Conservation (phyloP, 2,329 filamentous ascomycete genomes). For the Dactylonectria macrodidyma region DNA sequence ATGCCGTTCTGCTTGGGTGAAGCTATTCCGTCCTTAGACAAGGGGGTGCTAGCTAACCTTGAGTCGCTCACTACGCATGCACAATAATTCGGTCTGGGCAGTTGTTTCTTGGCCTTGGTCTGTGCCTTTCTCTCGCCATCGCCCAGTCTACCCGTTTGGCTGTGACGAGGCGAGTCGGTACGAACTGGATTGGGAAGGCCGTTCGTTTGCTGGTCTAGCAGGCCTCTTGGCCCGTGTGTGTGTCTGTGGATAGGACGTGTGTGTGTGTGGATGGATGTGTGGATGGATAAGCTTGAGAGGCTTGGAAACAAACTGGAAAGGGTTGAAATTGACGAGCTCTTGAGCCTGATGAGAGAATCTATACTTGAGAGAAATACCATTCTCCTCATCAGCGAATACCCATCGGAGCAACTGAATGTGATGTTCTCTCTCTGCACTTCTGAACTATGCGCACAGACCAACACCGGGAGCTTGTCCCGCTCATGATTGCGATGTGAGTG, state of each 20-base stretch:
- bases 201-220: background rate
- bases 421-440: background rate
- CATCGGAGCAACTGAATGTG: no score
- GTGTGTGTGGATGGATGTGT: no score
- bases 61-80: background rate
- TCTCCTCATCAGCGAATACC: no score
- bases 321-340: background rate
- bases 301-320: background rate
- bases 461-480: background rate
- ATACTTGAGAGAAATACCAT: background rate
- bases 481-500: constrained; percentile 5
- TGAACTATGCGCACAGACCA: background rate
- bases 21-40: background rate
- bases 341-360: background rate
- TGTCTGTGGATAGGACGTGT: background rate
- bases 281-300: background rate
- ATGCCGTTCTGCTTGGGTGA: constrained; percentile 18
- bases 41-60: background rate
- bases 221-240: background rate
- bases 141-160: background rate
- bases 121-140: background rate
- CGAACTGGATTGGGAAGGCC: background rate
- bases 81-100: background rate
- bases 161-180: background rate
- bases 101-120: background rate